Conservation (phyloP, 208 protist genomes). For the Trypanosoma avium region DNA sequence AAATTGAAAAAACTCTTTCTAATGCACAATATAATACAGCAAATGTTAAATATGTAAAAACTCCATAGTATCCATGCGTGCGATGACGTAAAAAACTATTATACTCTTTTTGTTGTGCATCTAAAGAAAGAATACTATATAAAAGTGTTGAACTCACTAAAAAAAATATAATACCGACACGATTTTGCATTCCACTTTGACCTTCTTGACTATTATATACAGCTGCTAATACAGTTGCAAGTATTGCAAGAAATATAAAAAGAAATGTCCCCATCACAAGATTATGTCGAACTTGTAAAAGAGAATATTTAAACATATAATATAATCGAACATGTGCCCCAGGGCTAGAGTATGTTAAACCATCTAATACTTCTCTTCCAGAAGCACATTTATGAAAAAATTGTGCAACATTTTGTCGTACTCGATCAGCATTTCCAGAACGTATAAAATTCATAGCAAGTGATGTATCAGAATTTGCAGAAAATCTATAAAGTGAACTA, state of each 20-base stretch:
- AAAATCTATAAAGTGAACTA: constrained; percentile 18
- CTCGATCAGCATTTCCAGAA: constrained; percentile 27
- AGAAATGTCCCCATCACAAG: constrained; percentile 12
- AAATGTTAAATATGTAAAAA: constrained; percentile 43
- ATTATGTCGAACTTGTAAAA: constrained; percentile 51
- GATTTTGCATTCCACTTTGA: constrained; percentile 63
- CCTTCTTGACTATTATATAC: constrained; percentile 54
- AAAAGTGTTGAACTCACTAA: constrained; percentile 59
- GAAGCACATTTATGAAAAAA: constrained; percentile 54
- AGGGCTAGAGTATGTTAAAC: constrained; percentile 29
- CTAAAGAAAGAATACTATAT: constrained; percentile 45
- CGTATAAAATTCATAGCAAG: constrained; percentile 6
- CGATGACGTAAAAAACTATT: constrained; percentile 48
- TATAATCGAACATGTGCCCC: constrained; percentile 35
- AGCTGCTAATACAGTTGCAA: constrained; percentile 39
- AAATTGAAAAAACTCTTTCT: constrained; percentile 40
- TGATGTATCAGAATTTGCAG: constrained; percentile 2
- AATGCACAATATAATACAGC: constrained; percentile 36
- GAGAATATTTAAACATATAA: constrained; percentile 49
- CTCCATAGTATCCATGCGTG: constrained; percentile 54
- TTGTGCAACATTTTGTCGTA: constrained; percentile 22
- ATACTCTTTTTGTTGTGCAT: constrained; percentile 49
- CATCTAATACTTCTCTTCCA: constrained; percentile 31
- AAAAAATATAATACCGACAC: constrained; percentile 70
- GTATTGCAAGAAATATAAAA: constrained; percentile 27